Evolutionary conservation across 2,329 filamentous ascomycete species (phyloP), one percentile per base, ranked within the genome.

Genomic region (Penicillium freii): DNA sequence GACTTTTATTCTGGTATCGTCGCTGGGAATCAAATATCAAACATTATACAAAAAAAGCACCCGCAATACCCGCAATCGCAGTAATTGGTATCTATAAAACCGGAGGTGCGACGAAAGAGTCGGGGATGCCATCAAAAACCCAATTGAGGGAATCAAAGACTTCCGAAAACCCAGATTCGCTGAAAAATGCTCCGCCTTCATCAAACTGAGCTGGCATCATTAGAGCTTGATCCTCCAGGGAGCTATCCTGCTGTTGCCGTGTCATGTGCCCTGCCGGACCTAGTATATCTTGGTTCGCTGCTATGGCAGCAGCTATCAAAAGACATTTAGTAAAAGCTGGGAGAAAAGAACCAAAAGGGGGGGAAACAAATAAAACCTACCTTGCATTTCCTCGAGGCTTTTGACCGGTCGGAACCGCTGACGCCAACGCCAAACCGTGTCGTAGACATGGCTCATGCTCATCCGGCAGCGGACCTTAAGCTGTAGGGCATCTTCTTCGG

Each of bases 61-160:
- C 29, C 9, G 13, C 6, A 31, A 31, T 31, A 15, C 31, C 31
- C 34, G n/a, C 19, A 40, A 48, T 29, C 19, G 4, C 49, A 50
- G 42, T 19, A 11, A 36, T 25, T 15, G 27, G 27, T 34, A 27
- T 42, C 38, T 66, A 75, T 47, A 75, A 65, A 48, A 73, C 63
- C 17, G 71, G 69, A 10, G 73, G 71, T n/a, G 70, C 72, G 40
- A 70, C 70, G 56, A 75, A 73, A 11, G 71, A 90, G 71, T 92
- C 89, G 54, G 93, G 80, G 39, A 92, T 82, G 17, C 90, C 90
- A 71, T 96, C 92, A 65, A 96, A 81, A 79, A 95, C 92, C 92
- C 92, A 96, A 71, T 92, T 90, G 63, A 96, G 84, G 0, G 92
- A 90, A 74, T 96, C 91, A 70, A 95, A 96, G 60, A 94, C 90